Evolutionary conservation across 2,329 filamentous ascomycete species (phyloP), one percentile per base, ranked within the genome.

Genomic region (Beauveria rudraprayagi): DNA sequence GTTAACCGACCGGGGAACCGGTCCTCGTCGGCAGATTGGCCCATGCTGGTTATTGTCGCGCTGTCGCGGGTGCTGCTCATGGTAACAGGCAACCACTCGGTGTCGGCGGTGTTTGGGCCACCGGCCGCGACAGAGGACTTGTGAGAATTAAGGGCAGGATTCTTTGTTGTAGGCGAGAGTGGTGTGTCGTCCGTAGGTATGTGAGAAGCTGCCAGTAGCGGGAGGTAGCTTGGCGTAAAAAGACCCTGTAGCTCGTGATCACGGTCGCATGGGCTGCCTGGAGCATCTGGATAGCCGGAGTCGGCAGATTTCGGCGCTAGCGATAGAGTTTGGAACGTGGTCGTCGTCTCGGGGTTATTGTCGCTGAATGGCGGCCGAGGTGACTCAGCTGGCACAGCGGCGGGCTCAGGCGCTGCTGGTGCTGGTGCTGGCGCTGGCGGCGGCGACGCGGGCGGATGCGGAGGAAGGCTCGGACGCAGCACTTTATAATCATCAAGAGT

Each of bases 141-240:
- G 46, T 37, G 59, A 10, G 52, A 48, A n/a, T 24, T n/a, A 14
- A 19, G 40, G 44, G 40, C 17, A 56, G 22, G 40, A 60, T 53
- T 6, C 47, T 64, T 44, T 61, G 62, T 62, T 55, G 67, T 60
- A 60, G 67, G 60, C 54, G 26, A 58, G n/a, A 14, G 8, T 14
- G 24, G 26, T 55, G 47, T 47, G 64, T 62, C 53, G 68, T 40
- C 17, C 1, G 51, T 34, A 34, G 40, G 41, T 48, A 40, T 40
- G 30, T 28, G 26, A 67, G 61, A 69, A 68, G 64, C 76, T 76
- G 65, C 84, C 60, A 88, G 78, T 60, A 88, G 75, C 50, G 84
- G 84, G 60, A 88, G 77, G 67, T 83, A 88, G 63, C 75, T 80
- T 30, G 84, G 85, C 41, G 81, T 86, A 68, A 88, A 87, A 62